Evolutionary conservation across 2,329 filamentous ascomycete species (phyloP).

Genomic region (Trichoderma aggressivum): DNA sequence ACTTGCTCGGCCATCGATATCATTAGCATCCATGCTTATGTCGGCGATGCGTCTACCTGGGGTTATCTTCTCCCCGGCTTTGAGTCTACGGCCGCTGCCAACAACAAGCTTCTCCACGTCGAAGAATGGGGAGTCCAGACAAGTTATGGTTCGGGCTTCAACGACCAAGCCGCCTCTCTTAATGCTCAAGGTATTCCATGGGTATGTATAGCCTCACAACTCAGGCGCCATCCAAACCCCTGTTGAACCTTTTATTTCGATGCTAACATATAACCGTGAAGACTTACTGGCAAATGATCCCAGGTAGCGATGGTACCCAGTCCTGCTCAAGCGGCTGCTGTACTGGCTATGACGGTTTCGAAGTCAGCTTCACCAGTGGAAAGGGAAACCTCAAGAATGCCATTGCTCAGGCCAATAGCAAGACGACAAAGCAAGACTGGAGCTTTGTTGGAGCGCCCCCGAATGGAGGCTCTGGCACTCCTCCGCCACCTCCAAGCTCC

Average conservation of each 20-base stretch:
- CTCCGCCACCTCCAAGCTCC: neutral
- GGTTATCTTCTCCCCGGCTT: neutral
- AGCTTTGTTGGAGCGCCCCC: conserved; percentile 6
- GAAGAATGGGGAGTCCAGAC: conserved; percentile 16
- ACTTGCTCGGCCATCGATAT: conserved; percentile 29
- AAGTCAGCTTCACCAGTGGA: conserved; percentile 6
- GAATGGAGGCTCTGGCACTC: neutral
- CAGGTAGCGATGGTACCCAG: neutral
- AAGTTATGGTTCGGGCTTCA: neutral
- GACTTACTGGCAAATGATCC: conserved; percentile 8
- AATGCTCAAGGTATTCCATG: neutral
- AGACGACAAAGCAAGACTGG: conserved; percentile 9
- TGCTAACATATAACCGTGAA: neutral
- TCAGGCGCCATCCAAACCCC: neutral
- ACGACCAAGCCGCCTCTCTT: neutral
- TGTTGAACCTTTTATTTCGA: neutral
- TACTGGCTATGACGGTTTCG: neutral
- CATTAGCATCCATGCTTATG: conserved; percentile 4
- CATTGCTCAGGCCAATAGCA: neutral
- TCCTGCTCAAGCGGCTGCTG: neutral
- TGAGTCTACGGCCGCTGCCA: neutral
- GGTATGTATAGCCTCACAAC: neutral
- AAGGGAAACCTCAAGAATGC: neutral
- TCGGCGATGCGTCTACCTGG: neutral
- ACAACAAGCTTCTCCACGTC: conserved; percentile 10